Evolutionary conservation across 1,139 yeast genomes (phyloP).

Genomic region (Candida labiduridarum): DNA sequence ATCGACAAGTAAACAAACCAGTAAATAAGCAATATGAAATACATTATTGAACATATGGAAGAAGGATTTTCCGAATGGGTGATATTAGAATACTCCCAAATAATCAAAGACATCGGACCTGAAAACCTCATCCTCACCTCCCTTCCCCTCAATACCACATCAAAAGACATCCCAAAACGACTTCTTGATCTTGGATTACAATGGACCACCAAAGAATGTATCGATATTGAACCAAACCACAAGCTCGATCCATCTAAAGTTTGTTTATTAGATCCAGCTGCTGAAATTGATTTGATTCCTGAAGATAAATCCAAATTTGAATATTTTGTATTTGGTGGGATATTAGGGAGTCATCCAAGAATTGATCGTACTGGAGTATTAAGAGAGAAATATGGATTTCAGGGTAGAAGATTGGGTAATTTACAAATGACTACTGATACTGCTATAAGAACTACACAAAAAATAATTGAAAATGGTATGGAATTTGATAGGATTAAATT

Average conservation of each 20-base stretch:
- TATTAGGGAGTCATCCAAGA: conserved; percentile 95
- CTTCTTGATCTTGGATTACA: conserved; percentile 67
- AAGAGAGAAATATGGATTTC: conserved; percentile 74
- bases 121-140: conserved; percentile 79
- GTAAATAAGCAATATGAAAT: conserved; percentile 56
- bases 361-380: conserved; percentile 92
- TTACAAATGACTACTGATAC: conserved; percentile 98
- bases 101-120: conserved; percentile 78
- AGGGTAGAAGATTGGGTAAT: conserved; percentile 81
- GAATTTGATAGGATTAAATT: conserved; percentile 74
- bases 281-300: conserved; percentile 71
- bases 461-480: conserved; percentile 60
- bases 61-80: conserved; percentile 98
- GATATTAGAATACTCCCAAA: conserved; percentile 78
- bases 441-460: conserved; percentile 87
- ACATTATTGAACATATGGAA: conserved; percentile 96
- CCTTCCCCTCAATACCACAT: conserved; percentile 64
- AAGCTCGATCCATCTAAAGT: conserved; percentile 53
- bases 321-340: conserved; percentile 94
- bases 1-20: not conserved
- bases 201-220: conserved; percentile 81
- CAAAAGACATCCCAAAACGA: conserved; percentile 63
- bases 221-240: conserved; percentile 39
- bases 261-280: conserved; percentile 88
- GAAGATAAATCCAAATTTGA: conserved; percentile 67